Evolutionary conservation across 1,284 basidiomycete species (phyloP).

Genomic region (Apiotrichum mycotoxinovorans): DNA sequence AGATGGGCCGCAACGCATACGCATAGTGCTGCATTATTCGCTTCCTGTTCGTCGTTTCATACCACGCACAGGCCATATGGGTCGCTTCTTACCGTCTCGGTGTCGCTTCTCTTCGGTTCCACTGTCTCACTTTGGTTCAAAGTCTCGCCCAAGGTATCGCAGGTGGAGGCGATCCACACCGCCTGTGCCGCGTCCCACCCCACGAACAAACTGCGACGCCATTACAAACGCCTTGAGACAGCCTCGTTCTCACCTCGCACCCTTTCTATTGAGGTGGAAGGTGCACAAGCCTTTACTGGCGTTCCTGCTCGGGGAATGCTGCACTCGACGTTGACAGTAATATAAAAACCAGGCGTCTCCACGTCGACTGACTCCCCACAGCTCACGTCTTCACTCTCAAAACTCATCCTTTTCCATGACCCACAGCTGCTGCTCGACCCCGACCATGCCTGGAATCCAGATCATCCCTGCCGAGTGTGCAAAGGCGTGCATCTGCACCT

Average conservation of each 20-base stretch:
- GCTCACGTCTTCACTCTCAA: not conserved
- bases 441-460: constrained; percentile 1
- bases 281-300: not conserved
- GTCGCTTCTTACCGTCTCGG: no score
- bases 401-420: not conserved
- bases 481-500: not conserved
- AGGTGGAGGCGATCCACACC: no score
- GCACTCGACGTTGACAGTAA: not conserved
- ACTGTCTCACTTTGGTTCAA: no score
- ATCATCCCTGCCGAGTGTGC: constrained; percentile 1
- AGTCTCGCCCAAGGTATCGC: no score
- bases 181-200: no score
- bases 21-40: no score
- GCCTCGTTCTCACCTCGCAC: not conserved
- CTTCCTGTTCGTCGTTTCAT: no score
- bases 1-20: no score
- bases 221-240: not conserved
- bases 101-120: no score
- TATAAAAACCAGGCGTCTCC: no score
- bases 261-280: not conserved
- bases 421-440: not conserved
- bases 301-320: not conserved
- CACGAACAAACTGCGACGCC: no score
- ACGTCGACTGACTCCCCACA: not conserved
- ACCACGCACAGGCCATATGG: no score